These are phyloP conservation scores for Huiozyma naganishii DNA, from an alignment of 805 yeast species.

Conservation along the genomic window DNA sequence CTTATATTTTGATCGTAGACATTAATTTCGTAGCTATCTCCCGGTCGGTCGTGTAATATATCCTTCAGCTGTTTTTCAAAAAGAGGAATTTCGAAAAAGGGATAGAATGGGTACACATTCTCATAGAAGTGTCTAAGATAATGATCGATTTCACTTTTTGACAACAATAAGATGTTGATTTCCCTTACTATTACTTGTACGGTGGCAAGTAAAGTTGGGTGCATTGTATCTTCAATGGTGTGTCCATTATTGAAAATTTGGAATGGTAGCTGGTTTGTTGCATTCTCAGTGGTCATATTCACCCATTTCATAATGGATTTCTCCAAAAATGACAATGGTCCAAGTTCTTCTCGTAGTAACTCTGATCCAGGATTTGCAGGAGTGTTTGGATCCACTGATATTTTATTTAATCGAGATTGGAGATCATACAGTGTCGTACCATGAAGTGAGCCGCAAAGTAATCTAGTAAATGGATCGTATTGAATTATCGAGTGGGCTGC, in stretches of 20 bases:
- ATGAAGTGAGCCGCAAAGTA: conserved; percentile 10
- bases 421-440: conserved; percentile 11
- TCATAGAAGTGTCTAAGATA: conserved; percentile 11
- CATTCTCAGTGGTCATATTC: conserved; percentile 3
- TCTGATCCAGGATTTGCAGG: not conserved
- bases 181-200: conserved; percentile 7
- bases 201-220: conserved; percentile 4
- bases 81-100: conserved; percentile 10
- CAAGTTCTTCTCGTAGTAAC: not conserved
- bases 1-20: conserved; percentile 7
- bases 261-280: conserved; percentile 6
- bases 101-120: conserved; percentile 16
- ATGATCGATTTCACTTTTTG: conserved; percentile 5
- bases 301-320: conserved; percentile 12
- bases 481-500: conserved; percentile 10
- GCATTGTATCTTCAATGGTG: conserved; percentile 9
- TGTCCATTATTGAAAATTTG: conserved; percentile 9
- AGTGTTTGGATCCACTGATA: conserved; percentile 1
- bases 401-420: conserved; percentile 4
- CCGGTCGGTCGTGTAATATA: conserved; percentile 1
- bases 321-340: conserved; percentile 11
- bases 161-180: conserved; percentile 7
- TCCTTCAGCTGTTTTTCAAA: conserved; percentile 7
- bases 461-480: conserved; percentile 9
- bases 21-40: conserved; percentile 5